phyloP scores from a whole-genome alignment of 305 asterid species.

The Solanum hybrid region DNA sequence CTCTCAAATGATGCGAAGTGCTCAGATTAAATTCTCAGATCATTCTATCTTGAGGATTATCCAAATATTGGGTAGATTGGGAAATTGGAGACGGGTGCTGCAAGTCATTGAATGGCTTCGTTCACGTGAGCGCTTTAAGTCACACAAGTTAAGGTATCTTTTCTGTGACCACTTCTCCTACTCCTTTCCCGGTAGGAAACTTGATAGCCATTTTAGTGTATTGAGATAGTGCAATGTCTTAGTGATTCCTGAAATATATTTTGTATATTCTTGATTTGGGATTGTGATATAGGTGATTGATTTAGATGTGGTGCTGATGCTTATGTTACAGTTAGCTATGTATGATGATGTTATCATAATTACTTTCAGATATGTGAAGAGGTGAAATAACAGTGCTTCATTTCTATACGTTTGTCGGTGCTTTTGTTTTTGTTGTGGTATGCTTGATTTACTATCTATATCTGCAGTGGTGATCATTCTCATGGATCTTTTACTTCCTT shows the following conservation, averaged over 20 bases:
- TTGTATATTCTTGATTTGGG: background rate
- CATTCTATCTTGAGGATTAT: slow-evolving; percentile 72
- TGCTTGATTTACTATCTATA: background rate
- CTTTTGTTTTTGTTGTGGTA: background rate
- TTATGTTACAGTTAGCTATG: background rate
- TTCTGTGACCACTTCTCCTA: background rate
- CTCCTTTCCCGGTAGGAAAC: background rate
- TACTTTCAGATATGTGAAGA: background rate
- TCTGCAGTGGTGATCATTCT: background rate
- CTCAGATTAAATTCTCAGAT: slow-evolving; percentile 77
- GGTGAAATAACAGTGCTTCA: background rate
- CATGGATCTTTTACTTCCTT: background rate
- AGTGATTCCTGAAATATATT: background rate
- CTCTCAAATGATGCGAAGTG: slow-evolving; percentile 79
- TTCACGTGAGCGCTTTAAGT: slow-evolving; percentile 75
- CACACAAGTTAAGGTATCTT: slow-evolving; percentile 61
- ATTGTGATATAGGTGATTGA: background rate
- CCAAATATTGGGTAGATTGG: slow-evolving; percentile 79
- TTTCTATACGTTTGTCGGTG: background rate
- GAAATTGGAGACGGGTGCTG: slow-evolving; percentile 88
- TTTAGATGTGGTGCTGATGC: background rate
- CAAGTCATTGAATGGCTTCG: slow-evolving; percentile 94
- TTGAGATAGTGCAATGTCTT: background rate
- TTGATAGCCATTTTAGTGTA: background rate
- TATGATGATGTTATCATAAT: background rate